Evolutionary conservation across 2,329 filamentous ascomycete genomes (phyloP).

Genomic region (Helminthosporium solani): DNA sequence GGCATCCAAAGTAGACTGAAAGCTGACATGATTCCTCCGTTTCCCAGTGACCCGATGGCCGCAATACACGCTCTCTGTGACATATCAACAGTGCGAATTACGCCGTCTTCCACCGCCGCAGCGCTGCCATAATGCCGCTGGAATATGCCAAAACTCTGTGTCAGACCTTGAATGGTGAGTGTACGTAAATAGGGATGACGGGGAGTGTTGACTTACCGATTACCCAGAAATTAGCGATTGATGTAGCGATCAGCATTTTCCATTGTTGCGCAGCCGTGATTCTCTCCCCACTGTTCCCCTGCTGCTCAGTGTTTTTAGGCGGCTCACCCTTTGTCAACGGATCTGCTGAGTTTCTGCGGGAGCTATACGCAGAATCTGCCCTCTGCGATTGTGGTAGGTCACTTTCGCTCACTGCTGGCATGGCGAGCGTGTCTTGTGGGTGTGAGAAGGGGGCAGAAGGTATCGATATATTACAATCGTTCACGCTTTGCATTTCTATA

Average conservation of each 20-base stretch:
- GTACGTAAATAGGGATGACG: background rate
- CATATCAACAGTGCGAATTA: slow-evolving; percentile 13
- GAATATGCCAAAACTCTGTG: slow-evolving; percentile 25
- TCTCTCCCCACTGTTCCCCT: slow-evolving; percentile 8
- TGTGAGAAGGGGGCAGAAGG: too few relatives aligned
- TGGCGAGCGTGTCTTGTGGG: background rate
- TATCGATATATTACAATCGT: too few relatives aligned
- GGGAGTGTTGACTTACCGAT: slow-evolving; percentile 11
- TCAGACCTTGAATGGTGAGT: slow-evolving; percentile 16
- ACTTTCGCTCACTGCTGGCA: background rate
- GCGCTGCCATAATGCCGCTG: slow-evolving; percentile 24
- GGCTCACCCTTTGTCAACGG: background rate
- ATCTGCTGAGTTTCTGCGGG: background rate
- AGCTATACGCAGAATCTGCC: background rate
- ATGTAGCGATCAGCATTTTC: slow-evolving; percentile 15
- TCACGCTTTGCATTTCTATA: too few relatives aligned
- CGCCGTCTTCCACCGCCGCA: slow-evolving; percentile 12
- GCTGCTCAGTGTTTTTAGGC: background rate
- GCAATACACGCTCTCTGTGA: slow-evolving; percentile 16
- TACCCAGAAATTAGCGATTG: slow-evolving; percentile 16
- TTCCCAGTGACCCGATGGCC: slow-evolving; percentile 19
- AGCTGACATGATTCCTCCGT: slow-evolving; percentile 19
- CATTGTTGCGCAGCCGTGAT: slow-evolving; percentile 18
- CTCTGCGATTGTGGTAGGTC: slow-evolving; percentile 2
- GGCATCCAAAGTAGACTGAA: slow-evolving; percentile 22